Base-by-base conservation (phyloP, 1,284 basidiomycete genomes). In the Sphagnurus paluster region DNA sequence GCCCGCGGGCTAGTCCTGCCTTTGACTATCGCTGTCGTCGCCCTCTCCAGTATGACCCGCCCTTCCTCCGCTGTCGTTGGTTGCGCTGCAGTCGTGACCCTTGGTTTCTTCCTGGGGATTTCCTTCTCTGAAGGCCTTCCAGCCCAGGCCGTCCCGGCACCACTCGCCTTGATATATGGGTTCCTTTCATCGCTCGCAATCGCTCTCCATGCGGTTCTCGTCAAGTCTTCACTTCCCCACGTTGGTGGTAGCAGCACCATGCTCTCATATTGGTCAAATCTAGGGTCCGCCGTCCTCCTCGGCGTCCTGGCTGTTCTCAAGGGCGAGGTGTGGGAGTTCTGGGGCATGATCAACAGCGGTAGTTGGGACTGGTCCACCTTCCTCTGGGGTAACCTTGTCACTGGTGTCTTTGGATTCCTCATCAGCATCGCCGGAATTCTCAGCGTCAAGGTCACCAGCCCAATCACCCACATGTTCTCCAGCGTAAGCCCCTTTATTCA, bases 1-100 rank as follows among this genome's bases (percentile, higher is more conserved):
- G 89, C 89, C 0, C 73, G 88, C 47, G 88, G 88, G 0, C 75
- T 91, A 39, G 80, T 87, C 6, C 72, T 92, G 2, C 87, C 87
- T 0, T 68, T 89, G 21, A 90, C 87, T 1, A 85, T 90, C 41
- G 50, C 71, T 2, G 77, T 84, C 7, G 52, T 53, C 79, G 82
- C 5, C 76, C 75, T 28, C 35, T 76, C 25, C 63, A 75, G 48
- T 75, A 75, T 3, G 71, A 66, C 37, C 62, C 74, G 11, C 49
- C 63, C 2, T 77, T 82, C 0, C 66, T 75, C 11, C 20, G 52
- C 19, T 23, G 77, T 83, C 9, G 57, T 86, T 13, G 46, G 68
- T 4, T 79, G 82, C 14, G 80, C 81, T 10, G 61, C 61, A 17
- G 56, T 78, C 16, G 84, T 88, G 25, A 80, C 80, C 0, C 30